These are phyloP conservation scores for Kodamaea sp. DNA, from an alignment of 1,139 yeast species.

Conservation along the genomic window DNA sequence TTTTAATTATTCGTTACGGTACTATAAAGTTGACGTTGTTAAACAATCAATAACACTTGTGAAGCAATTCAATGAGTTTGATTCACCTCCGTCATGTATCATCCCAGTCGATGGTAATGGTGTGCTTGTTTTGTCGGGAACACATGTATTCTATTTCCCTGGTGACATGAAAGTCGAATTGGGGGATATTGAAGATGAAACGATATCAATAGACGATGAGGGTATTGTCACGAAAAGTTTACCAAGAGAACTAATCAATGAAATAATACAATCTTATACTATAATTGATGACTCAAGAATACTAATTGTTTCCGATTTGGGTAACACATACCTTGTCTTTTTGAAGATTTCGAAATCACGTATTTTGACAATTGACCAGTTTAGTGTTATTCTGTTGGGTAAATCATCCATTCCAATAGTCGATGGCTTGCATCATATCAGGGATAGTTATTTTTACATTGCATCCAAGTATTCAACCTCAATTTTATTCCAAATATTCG, in stretches of 20 bases:
- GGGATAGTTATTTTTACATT: slow-evolving; percentile 29
- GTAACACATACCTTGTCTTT: slow-evolving; percentile 28
- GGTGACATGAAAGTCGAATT: slow-evolving; percentile 13
- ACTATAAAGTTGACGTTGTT: slow-evolving; percentile 18
- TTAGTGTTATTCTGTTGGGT: slow-evolving; percentile 31
- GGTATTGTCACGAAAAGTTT: slow-evolving; percentile 14
- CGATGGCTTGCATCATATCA: slow-evolving; percentile 26
- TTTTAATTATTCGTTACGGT: slow-evolving; percentile 31
- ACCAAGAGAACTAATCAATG: slow-evolving; percentile 8
- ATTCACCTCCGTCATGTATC: slow-evolving; percentile 30
- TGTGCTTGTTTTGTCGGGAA: slow-evolving; percentile 26
- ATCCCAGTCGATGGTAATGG: slow-evolving; percentile 29
- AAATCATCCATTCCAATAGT: slow-evolving; percentile 25
- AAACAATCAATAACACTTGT: slow-evolving; percentile 9
- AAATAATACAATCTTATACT: slow-evolving; percentile 11
- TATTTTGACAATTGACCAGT: slow-evolving; percentile 15
- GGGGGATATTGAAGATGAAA: slow-evolving; percentile 6
- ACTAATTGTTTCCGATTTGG: slow-evolving; percentile 29
- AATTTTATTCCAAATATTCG: slow-evolving; percentile 28
- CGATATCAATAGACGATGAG: slow-evolving; percentile 11
- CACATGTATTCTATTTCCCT: slow-evolving; percentile 33
- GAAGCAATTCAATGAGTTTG: slow-evolving; percentile 33
- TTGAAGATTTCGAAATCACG: slow-evolving; percentile 3
- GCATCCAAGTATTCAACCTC: slow-evolving; percentile 34
- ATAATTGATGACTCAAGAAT: slow-evolving; percentile 27